Base-by-base conservation (phyloP, 345 rosid species). In the Ricinus communis region DNA sequence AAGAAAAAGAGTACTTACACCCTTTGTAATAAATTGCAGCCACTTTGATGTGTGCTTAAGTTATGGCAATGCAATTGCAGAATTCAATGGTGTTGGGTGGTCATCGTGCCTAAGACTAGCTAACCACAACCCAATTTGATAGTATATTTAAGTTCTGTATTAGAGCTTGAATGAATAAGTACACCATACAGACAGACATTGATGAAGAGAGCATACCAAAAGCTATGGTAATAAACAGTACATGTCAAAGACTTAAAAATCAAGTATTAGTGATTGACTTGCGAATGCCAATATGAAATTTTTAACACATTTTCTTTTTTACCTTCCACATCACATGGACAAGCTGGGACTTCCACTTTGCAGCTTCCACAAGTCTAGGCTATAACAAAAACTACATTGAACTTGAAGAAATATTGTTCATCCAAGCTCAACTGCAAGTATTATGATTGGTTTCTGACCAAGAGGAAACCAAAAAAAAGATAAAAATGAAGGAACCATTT, bases 321-420 rank as follows among this genome's bases (percentile, higher is more conserved):
- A 22, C 16, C 1, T 43, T 43, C 12, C 12, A 43, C 8, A 36
- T 70, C 66, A 71, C 67, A 49, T 50, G 74, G 14, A 30, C 13
- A 18, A 38, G 47, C 40, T 19, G 27, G 18, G 25, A n/a, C 8
- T 62, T 15, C 4, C 68, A 38, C 68, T 62, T 51, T 51, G 38
- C 53, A 36, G 21, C 46, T 62, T 53, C 68, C 67, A 30, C 33
- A 71, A 71, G 27, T 62, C 57, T n/a, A 31, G 53, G 60, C 31
- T 41, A 10, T 21, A 1, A 21, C n/a, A 8, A 8, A n/a, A 55
- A 55, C 28, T 5, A 8, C 5, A 2, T 18, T 28, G 8, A 30
- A 47, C 40, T n/a, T 5, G 0, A 36, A 45, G 7, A 61, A 3
- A 15, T 9, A 21, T 31, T 2, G n/a, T 33, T 18, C 25, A 36